Conservation (phyloP, 495 filamentous ascomycete genomes). For the Cairneyella variabilis region DNA sequence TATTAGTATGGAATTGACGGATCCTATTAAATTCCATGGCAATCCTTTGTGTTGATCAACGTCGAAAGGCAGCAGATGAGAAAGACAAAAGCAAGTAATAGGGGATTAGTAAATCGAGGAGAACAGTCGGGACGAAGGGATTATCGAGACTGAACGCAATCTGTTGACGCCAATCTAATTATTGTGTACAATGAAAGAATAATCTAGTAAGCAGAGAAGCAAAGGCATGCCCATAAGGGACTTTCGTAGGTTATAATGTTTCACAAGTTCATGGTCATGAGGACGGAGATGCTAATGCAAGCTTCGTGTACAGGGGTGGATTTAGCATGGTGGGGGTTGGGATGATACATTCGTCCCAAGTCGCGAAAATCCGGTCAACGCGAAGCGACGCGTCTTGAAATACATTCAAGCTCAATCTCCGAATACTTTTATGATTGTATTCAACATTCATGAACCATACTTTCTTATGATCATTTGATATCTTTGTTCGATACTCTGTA, state of each 20-base stretch:
- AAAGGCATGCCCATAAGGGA: not conserved
- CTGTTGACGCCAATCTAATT: no score
- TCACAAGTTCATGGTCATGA: constrained; percentile 8
- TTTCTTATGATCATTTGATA: constrained; percentile 7
- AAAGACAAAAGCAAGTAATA: not conserved
- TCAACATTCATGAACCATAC: constrained; percentile 14
- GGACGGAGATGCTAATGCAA: constrained; percentile 1
- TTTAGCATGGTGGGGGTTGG: not conserved
- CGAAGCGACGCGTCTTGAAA: not conserved
- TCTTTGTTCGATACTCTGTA: not conserved
- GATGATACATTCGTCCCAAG: not conserved
- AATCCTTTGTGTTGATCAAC: not conserved
- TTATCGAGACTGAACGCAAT: no score
- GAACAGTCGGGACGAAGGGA: no score
- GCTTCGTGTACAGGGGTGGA: not conserved
- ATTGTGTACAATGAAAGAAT: not conserved
- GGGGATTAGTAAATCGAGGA: no score
- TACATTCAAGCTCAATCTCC: constrained; percentile 3
- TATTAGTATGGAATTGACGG: constrained; percentile 31
- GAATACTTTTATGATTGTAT: not conserved
- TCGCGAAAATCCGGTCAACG: not conserved
- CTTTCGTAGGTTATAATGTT: not conserved
- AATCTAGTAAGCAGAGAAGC: not conserved
- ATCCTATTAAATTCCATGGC: constrained; percentile 16
- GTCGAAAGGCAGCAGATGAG: not conserved